Evolutionary conservation across 441 rosid species (phyloP), one percentile per base, ranked within the genome.

Genomic region (Populus tomentosa): DNA sequence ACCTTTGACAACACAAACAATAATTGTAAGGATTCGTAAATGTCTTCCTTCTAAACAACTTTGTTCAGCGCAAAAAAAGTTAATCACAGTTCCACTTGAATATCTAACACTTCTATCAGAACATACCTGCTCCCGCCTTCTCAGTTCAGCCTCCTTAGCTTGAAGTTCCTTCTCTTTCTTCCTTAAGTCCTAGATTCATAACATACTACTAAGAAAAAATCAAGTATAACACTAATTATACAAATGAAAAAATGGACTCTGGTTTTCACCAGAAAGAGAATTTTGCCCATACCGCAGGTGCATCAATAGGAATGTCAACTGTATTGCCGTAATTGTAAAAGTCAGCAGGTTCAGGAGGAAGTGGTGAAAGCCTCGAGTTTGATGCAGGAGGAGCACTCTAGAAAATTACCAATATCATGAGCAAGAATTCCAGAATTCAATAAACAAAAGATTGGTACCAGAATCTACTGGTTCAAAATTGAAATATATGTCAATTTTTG

Each of bases 141-240:
- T 84, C 73, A 93, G 86, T 71, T 95, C 98, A 80, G 90, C 83
- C 86, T 93, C 98, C 90, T 91, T 95, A 65, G 91, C 93, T 80
- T 90, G 97, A 35, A 95, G 98, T 79, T 91, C 98, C 82, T 79
- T 93, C 87, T 95, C 98, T 82, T 89, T 94, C 86, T 88, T 93
- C 80, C 83, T 91, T 83, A 89, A 83, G 82, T 94, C 95, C 97
- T 89, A 80, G 10, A 82, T 81, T 50, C 61, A 80, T 50, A 75
- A 70, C 42, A 73, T 8, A 79, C 65, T 32, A 72, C 73, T 67
- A 20, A 85, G 77, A 30, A 84, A 30, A 73, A n/a, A 35, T 72
- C 28, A 23, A 66, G 14, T 74, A 56, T 56, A 75, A 69, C 35
- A 33, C 16, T 69, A 23, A 72, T 32, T 21, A 78, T 7, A 26